Evolutionary conservation across 805 yeast species (phyloP), one percentile per base, ranked within the genome.

Genomic region (Groenewaldozyma salmanticensis): DNA sequence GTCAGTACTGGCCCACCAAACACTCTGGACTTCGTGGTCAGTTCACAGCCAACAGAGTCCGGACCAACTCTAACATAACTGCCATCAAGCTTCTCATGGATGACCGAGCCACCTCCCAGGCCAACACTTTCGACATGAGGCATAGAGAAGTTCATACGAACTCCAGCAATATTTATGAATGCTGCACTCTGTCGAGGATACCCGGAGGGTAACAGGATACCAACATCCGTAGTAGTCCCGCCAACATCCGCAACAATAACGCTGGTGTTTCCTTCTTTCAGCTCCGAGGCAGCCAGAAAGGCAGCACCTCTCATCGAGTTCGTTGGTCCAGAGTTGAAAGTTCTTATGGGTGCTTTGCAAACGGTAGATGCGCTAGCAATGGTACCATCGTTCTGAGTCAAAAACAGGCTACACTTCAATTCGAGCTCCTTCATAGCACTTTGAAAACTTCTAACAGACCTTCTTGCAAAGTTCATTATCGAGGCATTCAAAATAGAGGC

Each of bases 201-300:
- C 1, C 74, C 75, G 16, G 65, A 50, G 4, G 71, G 64, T 6
- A 70, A 51, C 24, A 70, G 47, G 36, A 68, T 45, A 5, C 75
- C 75, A n/a, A 68, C 70, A 50, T 70, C 75, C 5, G 73, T 56
- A 3, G 75, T 70, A 9, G 75, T 70, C 9, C 75, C 75, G 15
- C 75, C 75, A 31, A 70, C 64, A 50, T 70, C 75, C 27, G 64
- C 64, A n/a, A 70, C 72, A 37, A 67, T 50, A 13, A 61, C 56
- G 31, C 52, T 47, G 29, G 52, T 44, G 11, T 58, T 61, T 4
- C 42, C 35, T 3, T 47, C 41, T 5, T 44, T 41, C n/a, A 40
- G 31, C 13, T 48, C 49, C 20, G 52, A 37, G 38, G 59, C 36
- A 42, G 69, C 64, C 11, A 70, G 51, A 46, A 67, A 66, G 0